Percentiles rank a stretch among this genome's conserved stretches.
Conservation (phyloP, 257 asterid genomes). For the Echium plantagineum region DNA sequence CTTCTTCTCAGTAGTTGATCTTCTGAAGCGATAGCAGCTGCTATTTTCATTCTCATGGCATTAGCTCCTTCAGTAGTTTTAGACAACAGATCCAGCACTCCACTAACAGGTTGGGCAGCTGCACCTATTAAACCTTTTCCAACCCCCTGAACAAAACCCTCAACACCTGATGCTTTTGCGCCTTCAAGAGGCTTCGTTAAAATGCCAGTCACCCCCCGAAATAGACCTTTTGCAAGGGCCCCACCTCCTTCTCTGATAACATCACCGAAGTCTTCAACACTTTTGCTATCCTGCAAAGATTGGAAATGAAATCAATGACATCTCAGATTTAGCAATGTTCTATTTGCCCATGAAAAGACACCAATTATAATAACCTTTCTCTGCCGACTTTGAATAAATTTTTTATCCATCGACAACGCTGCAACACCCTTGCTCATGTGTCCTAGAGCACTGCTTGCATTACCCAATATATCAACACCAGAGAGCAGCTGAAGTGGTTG, state of each 20-base stretch:
- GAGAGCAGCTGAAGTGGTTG: conserved; percentile 96
- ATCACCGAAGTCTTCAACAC: conserved; percentile 95
- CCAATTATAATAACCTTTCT: conserved; percentile 48
- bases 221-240: conserved; percentile 92
- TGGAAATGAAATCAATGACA: neutral
- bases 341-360: conserved; percentile 1
- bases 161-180: conserved; percentile 98
- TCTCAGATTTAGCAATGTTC: neutral
- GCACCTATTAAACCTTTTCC: conserved; percentile 97
- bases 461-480: conserved; percentile 95
- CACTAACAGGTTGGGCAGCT: conserved; percentile 99
- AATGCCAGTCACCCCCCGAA: conserved; percentile 96
- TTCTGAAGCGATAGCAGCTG: conserved; percentile 92
- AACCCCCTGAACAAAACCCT: conserved; percentile 98
- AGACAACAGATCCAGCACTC: conserved; percentile 88
- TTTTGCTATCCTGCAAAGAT: conserved; percentile 72
- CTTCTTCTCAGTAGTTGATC: conserved; percentile 91
- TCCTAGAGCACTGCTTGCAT: conserved; percentile 99
- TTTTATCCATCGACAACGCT: conserved; percentile 97
- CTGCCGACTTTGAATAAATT: conserved; percentile 97
- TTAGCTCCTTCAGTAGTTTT: conserved; percentile 99
- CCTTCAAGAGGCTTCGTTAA: conserved; percentile 98
- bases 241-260: conserved; percentile 98
- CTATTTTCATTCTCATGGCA: conserved; percentile 96
- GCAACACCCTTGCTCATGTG: conserved; percentile 99